A percentile compares a stretch with the other conserved stretches of the same genome.
Evolutionary conservation across 2,329 filamentous ascomycete species (phyloP).

Genomic region (Phialemonium atrogriseum): DNA sequence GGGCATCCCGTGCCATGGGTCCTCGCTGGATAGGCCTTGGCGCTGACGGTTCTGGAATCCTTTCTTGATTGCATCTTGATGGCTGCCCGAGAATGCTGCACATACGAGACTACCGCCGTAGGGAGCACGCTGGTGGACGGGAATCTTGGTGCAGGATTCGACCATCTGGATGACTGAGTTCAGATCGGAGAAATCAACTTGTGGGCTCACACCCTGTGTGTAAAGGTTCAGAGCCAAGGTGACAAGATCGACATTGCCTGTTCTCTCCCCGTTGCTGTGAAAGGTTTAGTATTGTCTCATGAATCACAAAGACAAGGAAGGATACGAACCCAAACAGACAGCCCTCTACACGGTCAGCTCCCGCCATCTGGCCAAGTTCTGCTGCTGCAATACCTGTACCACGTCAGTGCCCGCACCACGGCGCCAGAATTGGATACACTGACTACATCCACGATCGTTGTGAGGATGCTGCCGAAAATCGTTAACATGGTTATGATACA

Average conservation of each 20-base stretch:
- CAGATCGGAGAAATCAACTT: slow-evolving; percentile 88
- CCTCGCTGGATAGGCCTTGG: slow-evolving; percentile 44
- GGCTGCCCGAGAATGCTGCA: slow-evolving; percentile 82
- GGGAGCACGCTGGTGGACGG: slow-evolving; percentile 79
- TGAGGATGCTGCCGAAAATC: slow-evolving; percentile 57
- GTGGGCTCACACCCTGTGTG: slow-evolving; percentile 79
- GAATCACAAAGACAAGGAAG: background rate
- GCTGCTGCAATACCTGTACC: slow-evolving; percentile 62
- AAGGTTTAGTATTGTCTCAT: background rate
- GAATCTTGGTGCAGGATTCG: slow-evolving; percentile 90
- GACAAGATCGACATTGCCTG: slow-evolving; percentile 90
- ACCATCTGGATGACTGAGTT: slow-evolving; percentile 79
- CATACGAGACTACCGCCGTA: slow-evolving; percentile 87
- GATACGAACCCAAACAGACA: slow-evolving; percentile 59
- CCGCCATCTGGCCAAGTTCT: slow-evolving; percentile 92
- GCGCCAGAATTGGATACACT: too few species aligned
- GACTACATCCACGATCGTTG: slow-evolving; percentile 74
- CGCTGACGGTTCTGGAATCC: slow-evolving; percentile 65
- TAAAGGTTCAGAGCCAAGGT: slow-evolving; percentile 91
- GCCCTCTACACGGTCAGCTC: slow-evolving; percentile 87
- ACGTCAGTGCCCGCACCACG: too few species aligned
- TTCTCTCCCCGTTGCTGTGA: slow-evolving; percentile 79
- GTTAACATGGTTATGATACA: background rate
- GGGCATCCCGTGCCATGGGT: slow-evolving; percentile 74
- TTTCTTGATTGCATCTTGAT: slow-evolving; percentile 97